phyloP scores from a whole-genome alignment of 1,139 yeast species.

The Magnusiomyces tetraspermus region DNA sequence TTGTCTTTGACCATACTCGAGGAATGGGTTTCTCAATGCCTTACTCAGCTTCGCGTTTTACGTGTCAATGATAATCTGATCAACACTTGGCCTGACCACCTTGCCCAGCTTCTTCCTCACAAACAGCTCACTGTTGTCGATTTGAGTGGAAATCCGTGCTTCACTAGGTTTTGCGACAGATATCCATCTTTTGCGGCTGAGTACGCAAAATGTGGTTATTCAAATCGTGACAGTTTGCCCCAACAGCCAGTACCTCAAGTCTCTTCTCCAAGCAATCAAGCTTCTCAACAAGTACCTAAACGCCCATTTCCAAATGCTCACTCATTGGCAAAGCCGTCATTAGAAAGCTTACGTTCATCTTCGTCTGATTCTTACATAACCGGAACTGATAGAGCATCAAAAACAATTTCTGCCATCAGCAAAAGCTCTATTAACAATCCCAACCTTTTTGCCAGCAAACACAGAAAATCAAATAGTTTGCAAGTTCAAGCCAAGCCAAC shows the following conservation, averaged over 20 bases:
- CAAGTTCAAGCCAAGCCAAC: neutral
- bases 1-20: constrained; percentile 25
- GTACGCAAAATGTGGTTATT: constrained; percentile 10
- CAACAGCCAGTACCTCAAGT: neutral
- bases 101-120: constrained; percentile 20
- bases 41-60: constrained; percentile 21
- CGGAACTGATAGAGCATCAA: neutral
- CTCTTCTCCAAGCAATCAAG: neutral
- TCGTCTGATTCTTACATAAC: neutral
- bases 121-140: constrained; percentile 23
- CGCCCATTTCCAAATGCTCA: too few relatives aligned
- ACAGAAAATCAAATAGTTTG: neutral
- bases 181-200: constrained; percentile 15
- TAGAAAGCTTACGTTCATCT: too few relatives aligned
- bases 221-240: neutral
- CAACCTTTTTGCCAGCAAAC: neutral
- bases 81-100: constrained; percentile 29
- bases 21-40: constrained; percentile 25
- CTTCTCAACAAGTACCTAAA: neutral
- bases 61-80: constrained; percentile 25
- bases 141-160: constrained; percentile 30
- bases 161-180: constrained; percentile 10
- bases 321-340: too few relatives aligned
- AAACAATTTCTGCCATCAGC: neutral
- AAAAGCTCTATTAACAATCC: neutral